Percentiles rank a stretch among this genome's conserved stretches.
These are phyloP conservation scores for Rhizodiscina lignyota DNA, from an alignment of 495 filamentous ascomycete species.

Conservation along the genomic window DNA sequence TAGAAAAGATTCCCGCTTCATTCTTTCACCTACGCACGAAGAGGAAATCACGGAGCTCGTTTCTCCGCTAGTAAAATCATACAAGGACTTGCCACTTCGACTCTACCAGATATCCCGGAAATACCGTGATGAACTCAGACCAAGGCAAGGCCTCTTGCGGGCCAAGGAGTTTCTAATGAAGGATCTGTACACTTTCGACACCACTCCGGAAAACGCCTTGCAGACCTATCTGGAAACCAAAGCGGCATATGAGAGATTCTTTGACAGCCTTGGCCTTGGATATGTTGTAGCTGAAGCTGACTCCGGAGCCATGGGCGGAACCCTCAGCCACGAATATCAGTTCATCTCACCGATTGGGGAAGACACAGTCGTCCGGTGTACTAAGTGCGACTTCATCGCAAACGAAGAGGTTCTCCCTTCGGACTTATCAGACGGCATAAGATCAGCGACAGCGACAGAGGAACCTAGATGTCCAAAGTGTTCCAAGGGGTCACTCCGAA, in stretches of 20 bases:
- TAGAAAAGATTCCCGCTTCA: constrained; percentile 53
- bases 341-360: constrained; percentile 68
- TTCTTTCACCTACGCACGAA: constrained; percentile 89
- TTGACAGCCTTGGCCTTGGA: constrained; percentile 69
- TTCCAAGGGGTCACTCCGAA: constrained; percentile 38
- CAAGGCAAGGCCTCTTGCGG: constrained; percentile 76
- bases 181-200: constrained; percentile 93
- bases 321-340: constrained; percentile 87
- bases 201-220: constrained; percentile 42
- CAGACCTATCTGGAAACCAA: constrained; percentile 62
- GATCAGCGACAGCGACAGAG: constrained; percentile 16
- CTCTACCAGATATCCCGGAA: constrained; percentile 95
- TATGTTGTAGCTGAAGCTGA: constrained; percentile 75
- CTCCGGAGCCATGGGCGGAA: constrained; percentile 90
- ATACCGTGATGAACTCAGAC: constrained; percentile 82
- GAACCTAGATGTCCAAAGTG: constrained; percentile 57
- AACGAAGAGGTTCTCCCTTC: constrained; percentile 63
- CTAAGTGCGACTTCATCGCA: constrained; percentile 52
- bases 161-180: constrained; percentile 95
- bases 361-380: constrained; percentile 66
- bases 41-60: constrained; percentile 86
- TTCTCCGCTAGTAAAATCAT: constrained; percentile 55
- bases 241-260: constrained; percentile 52
- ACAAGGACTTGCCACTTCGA: constrained; percentile 70
- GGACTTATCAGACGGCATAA: neutral